phyloP scores from a whole-genome alignment of 2,329 filamentous ascomycete genomes.

The Curvularia eragrostidis region DNA sequence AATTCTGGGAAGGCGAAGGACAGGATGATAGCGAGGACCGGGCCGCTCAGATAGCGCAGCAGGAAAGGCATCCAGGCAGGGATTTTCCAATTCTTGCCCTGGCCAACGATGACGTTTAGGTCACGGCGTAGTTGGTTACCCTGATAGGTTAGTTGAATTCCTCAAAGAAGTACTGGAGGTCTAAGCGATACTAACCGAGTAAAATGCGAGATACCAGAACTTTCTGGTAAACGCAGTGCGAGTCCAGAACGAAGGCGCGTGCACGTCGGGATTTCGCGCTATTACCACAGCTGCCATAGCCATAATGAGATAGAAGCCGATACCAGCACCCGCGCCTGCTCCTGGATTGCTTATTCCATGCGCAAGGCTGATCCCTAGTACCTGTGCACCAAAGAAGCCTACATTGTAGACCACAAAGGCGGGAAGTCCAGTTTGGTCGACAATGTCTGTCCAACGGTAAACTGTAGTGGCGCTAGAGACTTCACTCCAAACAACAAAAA shows the following conservation, averaged over 20 bases:
- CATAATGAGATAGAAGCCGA: conserved; percentile 59
- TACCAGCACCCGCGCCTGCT: conserved; percentile 60
- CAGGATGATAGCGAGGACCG: conserved; percentile 45
- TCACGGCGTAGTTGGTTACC: conserved; percentile 59
- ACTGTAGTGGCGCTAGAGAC: conserved; percentile 61
- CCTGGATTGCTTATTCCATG: conserved; percentile 53
- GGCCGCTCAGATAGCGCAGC: conserved; percentile 43
- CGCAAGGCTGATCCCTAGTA: conserved; percentile 60
- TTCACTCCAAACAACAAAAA: conserved; percentile 63
- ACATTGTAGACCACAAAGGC: conserved; percentile 57
- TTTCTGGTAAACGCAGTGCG: conserved; percentile 48
- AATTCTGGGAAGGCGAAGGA: conserved; percentile 47
- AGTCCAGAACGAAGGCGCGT: conserved; percentile 54
- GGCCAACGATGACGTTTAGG: conserved; percentile 62
- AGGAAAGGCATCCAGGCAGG: conserved; percentile 60
- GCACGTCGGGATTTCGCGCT: conserved; percentile 53
- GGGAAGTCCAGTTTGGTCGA: conserved; percentile 54
- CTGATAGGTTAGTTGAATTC: conserved; percentile 5
- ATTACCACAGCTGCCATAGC: conserved; percentile 51
- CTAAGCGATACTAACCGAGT: conserved; percentile 58
- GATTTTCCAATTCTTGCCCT: conserved; percentile 64
- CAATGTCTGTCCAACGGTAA: conserved; percentile 60
- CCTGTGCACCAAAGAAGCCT: conserved; percentile 62
- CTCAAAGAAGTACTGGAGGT: neutral
- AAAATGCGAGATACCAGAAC: conserved; percentile 64